Conservation (phyloP, 352 stramenopile genomes). For the Phytophthora chlamydospora region DNA sequence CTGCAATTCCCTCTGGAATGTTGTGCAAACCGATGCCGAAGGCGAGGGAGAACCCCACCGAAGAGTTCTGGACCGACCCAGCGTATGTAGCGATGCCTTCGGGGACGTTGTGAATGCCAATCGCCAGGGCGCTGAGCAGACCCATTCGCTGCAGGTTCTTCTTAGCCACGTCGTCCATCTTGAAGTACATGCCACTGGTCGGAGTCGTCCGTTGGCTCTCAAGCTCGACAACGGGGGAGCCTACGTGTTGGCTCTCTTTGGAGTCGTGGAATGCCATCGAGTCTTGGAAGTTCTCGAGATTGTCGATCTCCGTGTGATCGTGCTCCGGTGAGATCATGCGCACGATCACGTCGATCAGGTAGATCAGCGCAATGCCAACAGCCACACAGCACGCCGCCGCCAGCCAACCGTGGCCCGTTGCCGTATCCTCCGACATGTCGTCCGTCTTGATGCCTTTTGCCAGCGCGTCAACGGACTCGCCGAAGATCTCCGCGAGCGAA, state of each 20-base stretch:
- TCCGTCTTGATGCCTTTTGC: slow-evolving; percentile 38
- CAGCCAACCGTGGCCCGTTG: slow-evolving; percentile 59
- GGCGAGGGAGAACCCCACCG: slow-evolving; percentile 87
- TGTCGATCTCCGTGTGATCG: slow-evolving; percentile 33
- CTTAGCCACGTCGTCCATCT: slow-evolving; percentile 43
- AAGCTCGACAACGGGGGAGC: slow-evolving; percentile 16
- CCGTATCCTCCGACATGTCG: slow-evolving; percentile 35
- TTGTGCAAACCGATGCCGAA: slow-evolving; percentile 96
- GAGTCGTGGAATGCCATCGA: slow-evolving; percentile 26
- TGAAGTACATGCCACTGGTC: slow-evolving; percentile 27
- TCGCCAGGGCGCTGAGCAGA: slow-evolving; percentile 91
- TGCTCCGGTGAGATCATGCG: slow-evolving; percentile 35
- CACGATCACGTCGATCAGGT: slow-evolving; percentile 45
- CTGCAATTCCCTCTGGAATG: slow-evolving; percentile 95
- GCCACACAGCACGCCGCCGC: slow-evolving; percentile 83
- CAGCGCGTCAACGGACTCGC: slow-evolving; percentile 35
- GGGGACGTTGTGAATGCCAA: slow-evolving; percentile 97
- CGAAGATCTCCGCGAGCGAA: slow-evolving; percentile 69
- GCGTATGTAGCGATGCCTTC: slow-evolving; percentile 96
- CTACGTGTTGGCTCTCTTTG: slow-evolving; percentile 13
- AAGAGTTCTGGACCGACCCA: slow-evolving; percentile 86
- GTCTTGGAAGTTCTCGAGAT: slow-evolving; percentile 36
- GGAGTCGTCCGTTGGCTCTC: slow-evolving; percentile 34
- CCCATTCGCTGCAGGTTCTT: slow-evolving; percentile 82
- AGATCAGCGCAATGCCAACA: slow-evolving; percentile 70